phyloP scores from a whole-genome alignment of 2,329 filamentous ascomycete species.

The Alternaria gaisen region DNA sequence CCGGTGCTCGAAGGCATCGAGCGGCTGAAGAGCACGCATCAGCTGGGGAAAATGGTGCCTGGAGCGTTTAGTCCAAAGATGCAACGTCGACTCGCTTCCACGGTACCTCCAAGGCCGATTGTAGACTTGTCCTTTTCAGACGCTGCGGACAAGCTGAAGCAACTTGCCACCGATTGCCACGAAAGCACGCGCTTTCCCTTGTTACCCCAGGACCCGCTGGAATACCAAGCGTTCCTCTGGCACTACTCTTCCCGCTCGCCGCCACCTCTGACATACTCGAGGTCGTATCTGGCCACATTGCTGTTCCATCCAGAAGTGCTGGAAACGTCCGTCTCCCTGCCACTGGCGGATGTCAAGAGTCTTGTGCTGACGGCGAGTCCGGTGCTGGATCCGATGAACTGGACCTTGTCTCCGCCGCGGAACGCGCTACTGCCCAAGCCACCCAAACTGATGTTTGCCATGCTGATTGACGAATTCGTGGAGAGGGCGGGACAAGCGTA shows the following conservation, averaged over 20 bases:
- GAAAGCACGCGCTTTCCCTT: constrained; percentile 58
- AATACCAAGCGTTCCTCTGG: constrained; percentile 71
- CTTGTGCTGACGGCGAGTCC: constrained; percentile 76
- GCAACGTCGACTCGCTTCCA: constrained; percentile 90
- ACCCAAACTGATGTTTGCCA: constrained; percentile 74
- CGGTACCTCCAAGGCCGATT: constrained; percentile 90
- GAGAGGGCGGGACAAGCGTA: constrained; percentile 71
- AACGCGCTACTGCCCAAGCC: constrained; percentile 67
- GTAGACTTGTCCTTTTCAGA: constrained; percentile 78
- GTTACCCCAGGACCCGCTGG: constrained; percentile 42
- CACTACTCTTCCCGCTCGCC: constrained; percentile 81
- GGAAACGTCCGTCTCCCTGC: constrained; percentile 74
- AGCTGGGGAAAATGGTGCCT: constrained; percentile 70
- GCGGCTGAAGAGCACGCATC: constrained; percentile 66
- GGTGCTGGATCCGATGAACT: constrained; percentile 77
- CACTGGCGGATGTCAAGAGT: constrained; percentile 83
- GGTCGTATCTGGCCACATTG: constrained; percentile 79
- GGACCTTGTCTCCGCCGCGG: constrained; percentile 70
- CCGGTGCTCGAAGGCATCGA: constrained; percentile 56
- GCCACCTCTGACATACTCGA: constrained; percentile 82
- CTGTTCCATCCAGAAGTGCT: constrained; percentile 73
- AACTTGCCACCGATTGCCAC: constrained; percentile 75
- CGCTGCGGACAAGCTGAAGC: constrained; percentile 73
- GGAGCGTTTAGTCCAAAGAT: constrained; percentile 90
- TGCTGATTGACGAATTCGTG: constrained; percentile 72